Evolutionary conservation across 345 rosid species (phyloP).

Genomic region (Sisymbrium irio): DNA sequence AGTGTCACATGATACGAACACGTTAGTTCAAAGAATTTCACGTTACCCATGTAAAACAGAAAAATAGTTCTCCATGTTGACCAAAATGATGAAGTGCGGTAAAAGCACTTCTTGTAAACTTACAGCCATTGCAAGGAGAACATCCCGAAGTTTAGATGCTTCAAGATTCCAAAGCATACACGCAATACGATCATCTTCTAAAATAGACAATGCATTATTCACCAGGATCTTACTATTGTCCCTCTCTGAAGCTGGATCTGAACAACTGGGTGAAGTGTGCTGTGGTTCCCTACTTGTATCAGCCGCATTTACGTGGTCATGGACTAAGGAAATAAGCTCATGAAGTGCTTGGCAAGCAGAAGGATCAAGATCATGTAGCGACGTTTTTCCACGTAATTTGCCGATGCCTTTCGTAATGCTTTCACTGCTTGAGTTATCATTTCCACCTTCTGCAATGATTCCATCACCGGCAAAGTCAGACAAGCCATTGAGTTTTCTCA

Average conservation of each 20-base stretch:
- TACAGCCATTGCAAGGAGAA: constrained; percentile 71
- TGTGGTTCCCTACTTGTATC: constrained; percentile 36
- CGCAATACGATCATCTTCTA: constrained; percentile 77
- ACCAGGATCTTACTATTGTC: constrained; percentile 19
- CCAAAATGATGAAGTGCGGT: neutral
- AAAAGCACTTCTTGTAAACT: constrained; percentile 29
- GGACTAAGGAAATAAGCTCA: constrained; percentile 74
- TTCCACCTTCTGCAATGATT: constrained; percentile 37
- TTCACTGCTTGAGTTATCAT: constrained; percentile 28
- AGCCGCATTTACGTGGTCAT: constrained; percentile 50
- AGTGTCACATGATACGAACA: constrained; percentile 11
- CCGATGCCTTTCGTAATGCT: constrained; percentile 31
- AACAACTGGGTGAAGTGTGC: constrained; percentile 38
- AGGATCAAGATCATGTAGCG: constrained; percentile 51
- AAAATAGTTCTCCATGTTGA: neutral
- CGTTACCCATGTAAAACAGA: neutral
- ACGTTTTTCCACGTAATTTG: constrained; percentile 28
- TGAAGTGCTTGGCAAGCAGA: constrained; percentile 54
- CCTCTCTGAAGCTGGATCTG: constrained; percentile 31
- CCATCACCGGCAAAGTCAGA: constrained; percentile 1
- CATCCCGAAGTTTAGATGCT: constrained; percentile 48
- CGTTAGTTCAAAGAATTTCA: neutral
- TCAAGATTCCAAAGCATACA: constrained; percentile 61
- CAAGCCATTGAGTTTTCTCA: neutral
- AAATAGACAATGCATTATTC: constrained; percentile 27